Base-by-base conservation (phyloP, 768 basidiomycete species). In the Butyriboletus loyo region DNA sequence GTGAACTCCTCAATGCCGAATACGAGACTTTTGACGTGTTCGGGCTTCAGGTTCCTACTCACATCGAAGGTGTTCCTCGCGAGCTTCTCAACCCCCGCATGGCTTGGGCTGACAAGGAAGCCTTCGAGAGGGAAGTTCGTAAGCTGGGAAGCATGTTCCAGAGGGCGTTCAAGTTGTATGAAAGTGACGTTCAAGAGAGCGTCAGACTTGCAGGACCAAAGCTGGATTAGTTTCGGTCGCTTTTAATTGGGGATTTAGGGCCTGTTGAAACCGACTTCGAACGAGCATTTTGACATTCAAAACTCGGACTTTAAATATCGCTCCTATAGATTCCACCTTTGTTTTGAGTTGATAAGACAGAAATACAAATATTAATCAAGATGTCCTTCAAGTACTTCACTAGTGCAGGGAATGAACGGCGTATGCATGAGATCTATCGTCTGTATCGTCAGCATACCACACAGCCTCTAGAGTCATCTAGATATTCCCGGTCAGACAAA, bases 131-230 rank as follows among this genome's bases (percentile, higher is more conserved):
- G 55, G 93, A 98, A 75, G 77, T 93, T 52, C 78, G 82, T 66
- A 97, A 94, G 75, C 78, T 99, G 30, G 93, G 75, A 35, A 83
- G 83, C 57, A 98, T 98, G 95, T 98, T 98, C 84, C 77, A 80
- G 68, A 92, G 89, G 74, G 95, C 94, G 36, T 97, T 97, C 73
- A 86, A 84, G 62, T 73, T 94, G 69, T 98, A 98, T 69, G 89
- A 94, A 76, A 81, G 77, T 64, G 91, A 91, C 60, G 91, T 96
- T 8, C 79, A 84, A 30, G 80, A 81, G 62, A 86, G 86, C 70
- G 92, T 97, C 52, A 79, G 86, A 64, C 65, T 80, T 56, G 92
- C 94, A 22, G 96, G 95, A 35, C 96, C 95, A 21, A 71, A 14
- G 44, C 42, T 69, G 50, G 67, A 69, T 42, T 68, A 56, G 40